Percentiles rank a stretch among this genome's conserved stretches.
Conservation (phyloP, 2,329 filamentous ascomycete species). For the Fusarium sambucinum region DNA sequence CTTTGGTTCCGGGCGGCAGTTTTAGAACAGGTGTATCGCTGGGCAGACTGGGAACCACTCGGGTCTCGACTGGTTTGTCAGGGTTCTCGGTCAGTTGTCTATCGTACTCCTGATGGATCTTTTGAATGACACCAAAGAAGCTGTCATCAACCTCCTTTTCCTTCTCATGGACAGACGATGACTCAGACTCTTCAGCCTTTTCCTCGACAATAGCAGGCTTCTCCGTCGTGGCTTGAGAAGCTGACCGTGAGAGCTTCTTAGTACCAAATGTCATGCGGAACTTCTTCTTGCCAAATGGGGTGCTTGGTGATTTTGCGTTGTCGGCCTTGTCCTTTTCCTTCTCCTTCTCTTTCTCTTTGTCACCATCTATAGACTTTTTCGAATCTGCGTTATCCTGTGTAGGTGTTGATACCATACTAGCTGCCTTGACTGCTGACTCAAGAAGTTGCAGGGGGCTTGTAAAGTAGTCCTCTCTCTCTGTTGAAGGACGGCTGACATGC, state of each 20-base stretch:
- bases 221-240: conserved; percentile 69
- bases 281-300: conserved; percentile 87
- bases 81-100: conserved; percentile 70
- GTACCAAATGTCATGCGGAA: conserved; percentile 86
- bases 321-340: conserved; percentile 61
- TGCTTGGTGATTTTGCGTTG: conserved; percentile 69
- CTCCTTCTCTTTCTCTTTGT: conserved; percentile 62
- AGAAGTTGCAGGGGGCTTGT: conserved; percentile 68
- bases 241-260: conserved; percentile 83
- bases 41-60: conserved; percentile 75
- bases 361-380: conserved; percentile 61
- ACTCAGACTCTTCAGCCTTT: conserved; percentile 76
- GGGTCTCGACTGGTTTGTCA: conserved; percentile 67
- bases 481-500: conserved; percentile 70
- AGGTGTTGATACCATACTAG: conserved; percentile 60
- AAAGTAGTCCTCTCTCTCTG: conserved; percentile 82
- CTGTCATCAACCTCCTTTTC: conserved; percentile 81
- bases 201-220: conserved; percentile 82
- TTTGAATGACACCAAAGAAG: conserved; percentile 78
- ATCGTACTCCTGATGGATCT: conserved; percentile 79
- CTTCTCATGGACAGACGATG: conserved; percentile 75
- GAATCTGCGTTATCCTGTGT: conserved; percentile 63
- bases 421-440: conserved; percentile 60
- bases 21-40: conserved; percentile 83
- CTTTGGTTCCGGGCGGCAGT: conserved; percentile 73